Percentiles rank a stretch among this genome's conserved stretches.
These are phyloP conservation scores for Botryotinia convoluta DNA, from an alignment of 2,329 filamentous ascomycete species.

Conservation along the genomic window DNA sequence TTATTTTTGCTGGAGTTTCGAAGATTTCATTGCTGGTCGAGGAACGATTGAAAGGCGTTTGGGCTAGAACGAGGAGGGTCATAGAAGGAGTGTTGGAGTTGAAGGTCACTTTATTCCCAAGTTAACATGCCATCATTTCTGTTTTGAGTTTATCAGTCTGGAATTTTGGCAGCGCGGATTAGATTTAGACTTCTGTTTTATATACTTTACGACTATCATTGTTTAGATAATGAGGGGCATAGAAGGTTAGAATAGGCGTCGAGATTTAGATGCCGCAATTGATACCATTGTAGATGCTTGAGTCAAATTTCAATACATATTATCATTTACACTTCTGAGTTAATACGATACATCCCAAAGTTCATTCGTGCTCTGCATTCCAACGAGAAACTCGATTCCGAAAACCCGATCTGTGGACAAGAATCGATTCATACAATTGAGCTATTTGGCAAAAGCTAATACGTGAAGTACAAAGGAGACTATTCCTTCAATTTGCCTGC, in stretches of 20 bases:
- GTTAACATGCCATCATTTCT: background rate
- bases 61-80: background rate
- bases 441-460: no score
- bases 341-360: accelerated
- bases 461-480: no score
- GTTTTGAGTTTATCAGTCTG: background rate
- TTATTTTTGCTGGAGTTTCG: background rate
- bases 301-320: background rate
- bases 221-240: background rate
- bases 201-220: background rate
- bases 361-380: background rate
- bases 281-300: background rate
- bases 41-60: background rate
- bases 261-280: background rate
- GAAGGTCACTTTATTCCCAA: background rate
- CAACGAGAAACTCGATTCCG: background rate
- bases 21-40: background rate
- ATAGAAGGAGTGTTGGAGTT: background rate
- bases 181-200: background rate
- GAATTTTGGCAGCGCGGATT: background rate
- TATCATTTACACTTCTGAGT: background rate
- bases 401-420: no score
- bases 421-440: no score
- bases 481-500: no score
- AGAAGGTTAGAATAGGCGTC: background rate